Evolutionary conservation across 805 yeast species (phyloP).

Genomic region (Starmerella khaoyaiensis): DNA sequence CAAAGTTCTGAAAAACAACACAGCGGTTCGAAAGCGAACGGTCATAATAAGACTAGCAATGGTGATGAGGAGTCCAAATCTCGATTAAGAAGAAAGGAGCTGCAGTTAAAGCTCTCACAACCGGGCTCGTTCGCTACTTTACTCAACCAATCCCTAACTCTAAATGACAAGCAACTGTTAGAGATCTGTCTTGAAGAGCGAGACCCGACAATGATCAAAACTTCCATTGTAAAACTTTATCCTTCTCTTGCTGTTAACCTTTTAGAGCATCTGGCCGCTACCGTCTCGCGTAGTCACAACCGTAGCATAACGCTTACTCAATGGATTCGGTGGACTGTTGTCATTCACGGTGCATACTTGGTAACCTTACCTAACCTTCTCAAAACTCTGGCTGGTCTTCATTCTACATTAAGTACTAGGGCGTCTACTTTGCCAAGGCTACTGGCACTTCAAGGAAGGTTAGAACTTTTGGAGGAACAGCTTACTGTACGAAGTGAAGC

Average conservation of each 20-base stretch:
- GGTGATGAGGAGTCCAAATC: constrained; percentile 23
- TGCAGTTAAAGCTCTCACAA: constrained; percentile 37
- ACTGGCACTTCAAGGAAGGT: constrained; percentile 72
- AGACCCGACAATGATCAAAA: constrained; percentile 40
- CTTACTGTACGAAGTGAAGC: constrained; percentile 50
- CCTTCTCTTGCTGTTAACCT: constrained; percentile 34
- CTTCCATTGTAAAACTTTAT: constrained; percentile 43
- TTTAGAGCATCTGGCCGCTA: constrained; percentile 36
- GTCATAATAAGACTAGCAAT: constrained; percentile 9
- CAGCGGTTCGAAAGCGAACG: constrained; percentile 18
- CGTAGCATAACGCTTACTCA: constrained; percentile 38
- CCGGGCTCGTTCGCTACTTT: constrained; percentile 73
- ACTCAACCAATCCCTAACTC: constrained; percentile 75
- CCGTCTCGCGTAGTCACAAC: constrained; percentile 41
- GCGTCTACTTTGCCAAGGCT: constrained; percentile 51
- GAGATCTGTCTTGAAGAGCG: constrained; percentile 61
- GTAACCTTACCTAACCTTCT: constrained; percentile 40
- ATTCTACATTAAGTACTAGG: constrained; percentile 42
- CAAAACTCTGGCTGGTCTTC: constrained; percentile 44
- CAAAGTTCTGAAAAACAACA: neutral
- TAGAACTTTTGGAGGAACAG: constrained; percentile 66
- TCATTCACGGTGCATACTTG: constrained; percentile 55
- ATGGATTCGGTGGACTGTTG: constrained; percentile 76
- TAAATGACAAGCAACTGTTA: constrained; percentile 72
- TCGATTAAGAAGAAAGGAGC: constrained; percentile 8